A percentile compares a stretch with the other conserved stretches of the same genome.
Evolutionary conservation across 2,329 filamentous ascomycete species (phyloP).

Genomic region (Pseudocercospora musae): DNA sequence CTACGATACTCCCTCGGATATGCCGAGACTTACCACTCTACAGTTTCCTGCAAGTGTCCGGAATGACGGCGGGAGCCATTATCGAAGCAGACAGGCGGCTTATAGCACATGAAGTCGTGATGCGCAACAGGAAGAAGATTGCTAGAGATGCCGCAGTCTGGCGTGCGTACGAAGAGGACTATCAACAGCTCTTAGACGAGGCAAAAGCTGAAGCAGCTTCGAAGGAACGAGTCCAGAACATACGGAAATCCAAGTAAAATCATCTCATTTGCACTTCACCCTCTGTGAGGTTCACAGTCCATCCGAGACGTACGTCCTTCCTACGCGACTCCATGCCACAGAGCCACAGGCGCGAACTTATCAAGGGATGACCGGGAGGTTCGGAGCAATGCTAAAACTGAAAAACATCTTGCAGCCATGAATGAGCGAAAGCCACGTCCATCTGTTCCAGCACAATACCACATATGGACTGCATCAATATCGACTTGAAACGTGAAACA

Average conservation of each 20-base stretch:
- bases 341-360: no score
- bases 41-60: conserved; percentile 81
- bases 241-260: not conserved
- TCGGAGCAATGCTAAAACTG: no score
- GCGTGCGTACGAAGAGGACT: conserved; percentile 35
- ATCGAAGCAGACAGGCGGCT: conserved; percentile 70
- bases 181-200: conserved; percentile 13
- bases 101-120: conserved; percentile 62
- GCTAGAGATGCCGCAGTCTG: conserved; percentile 65
- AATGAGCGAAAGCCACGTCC: no score
- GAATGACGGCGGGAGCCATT: conserved; percentile 75
- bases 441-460: no score
- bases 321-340: no score
- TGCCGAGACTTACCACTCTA: not conserved
- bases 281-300: no score
- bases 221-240: not conserved
- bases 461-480: no score
- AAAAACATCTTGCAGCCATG: no score
- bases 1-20: not conserved
- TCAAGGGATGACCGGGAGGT: no score
- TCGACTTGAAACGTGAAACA: no score
- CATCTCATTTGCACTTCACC: not conserved
- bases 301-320: no score
- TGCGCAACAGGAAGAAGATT: conserved; percentile 63
- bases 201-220: not conserved